Base-by-base conservation (phyloP, 768 basidiomycete species). In the Mycena crocata region DNA sequence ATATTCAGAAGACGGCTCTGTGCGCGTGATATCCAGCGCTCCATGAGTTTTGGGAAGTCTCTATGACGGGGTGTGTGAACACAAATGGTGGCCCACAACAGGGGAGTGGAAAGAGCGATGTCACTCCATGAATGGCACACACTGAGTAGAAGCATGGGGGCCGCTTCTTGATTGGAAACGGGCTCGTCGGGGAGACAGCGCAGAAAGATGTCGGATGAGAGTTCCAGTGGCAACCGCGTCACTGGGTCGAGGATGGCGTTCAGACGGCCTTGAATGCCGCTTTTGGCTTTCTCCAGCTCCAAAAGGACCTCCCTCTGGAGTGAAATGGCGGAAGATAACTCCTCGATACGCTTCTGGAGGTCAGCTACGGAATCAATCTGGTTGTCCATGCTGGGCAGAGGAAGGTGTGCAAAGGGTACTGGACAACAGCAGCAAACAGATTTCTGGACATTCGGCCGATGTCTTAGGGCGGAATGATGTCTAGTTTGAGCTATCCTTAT, bases 171-270 rank as follows among this genome's bases (percentile, higher is more conserved):
- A 57, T 44, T 26, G 39, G 56, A 21, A 30, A 5, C 3, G 26
- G 26, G 28, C 2, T 8, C 2, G 17, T 6, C 23, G 19, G 56
- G 56, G 19, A 57, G 42, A 14, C 56, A 57, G 31, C 42, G 56
- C 30, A 45, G 5, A 17, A 57, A 44, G 31, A 57, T 57, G 40
- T 57, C 56, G 30, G 56, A 57, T 13, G 39, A 45, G 3, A 57
- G 2, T 45, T 57, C 56, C 9, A 57, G 17, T 1, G 56, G 56
- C n/a, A 57, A 31, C 21, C 55, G 55, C 15, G 55, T 14, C 40
- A 57, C 30, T 2, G 55, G 55, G 28, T 57, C 55, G 31, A 57
- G 39, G 28, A 57, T 21, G 37, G 26, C 4, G 13, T 57, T 57
- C 17, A 57, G 56, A 8, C 45, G 28, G 39, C 42, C 17, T 21